These are phyloP conservation scores for Paecilomyces niveus DNA, from an alignment of 2,329 filamentous ascomycete species.

Conservation along the genomic window DNA sequence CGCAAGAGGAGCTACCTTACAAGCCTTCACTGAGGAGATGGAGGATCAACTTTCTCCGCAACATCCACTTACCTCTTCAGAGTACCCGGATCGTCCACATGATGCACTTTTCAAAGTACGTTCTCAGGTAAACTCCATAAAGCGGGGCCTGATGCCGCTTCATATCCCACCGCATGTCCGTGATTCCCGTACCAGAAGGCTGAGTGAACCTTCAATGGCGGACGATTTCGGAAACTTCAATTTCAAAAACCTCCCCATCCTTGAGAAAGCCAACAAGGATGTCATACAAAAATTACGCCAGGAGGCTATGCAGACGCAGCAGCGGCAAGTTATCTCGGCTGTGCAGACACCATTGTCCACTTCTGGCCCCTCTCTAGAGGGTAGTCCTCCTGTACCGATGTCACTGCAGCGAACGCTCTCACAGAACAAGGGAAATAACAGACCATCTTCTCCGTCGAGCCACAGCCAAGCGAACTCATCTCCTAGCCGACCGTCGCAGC, in stretches of 20 bases:
- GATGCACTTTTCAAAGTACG: conserved; percentile 87
- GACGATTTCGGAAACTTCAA: conserved; percentile 96
- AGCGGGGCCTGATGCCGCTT: conserved; percentile 86
- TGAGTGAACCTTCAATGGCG: conserved; percentile 80
- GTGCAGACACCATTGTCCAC: conserved; percentile 38
- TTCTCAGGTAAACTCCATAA: conserved; percentile 78
- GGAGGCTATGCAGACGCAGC: conserved; percentile 71
- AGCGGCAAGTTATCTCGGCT: conserved; percentile 37
- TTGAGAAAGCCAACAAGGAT: conserved; percentile 98
- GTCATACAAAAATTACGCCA: conserved; percentile 93
- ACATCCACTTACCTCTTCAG: conserved; percentile 59
- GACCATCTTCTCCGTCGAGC: conserved; percentile 80
- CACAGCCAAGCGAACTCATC: conserved; percentile 76
- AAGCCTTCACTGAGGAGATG: conserved; percentile 88
- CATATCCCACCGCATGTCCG: conserved; percentile 96
- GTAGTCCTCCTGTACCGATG: conserved; percentile 73
- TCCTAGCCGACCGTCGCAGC: conserved; percentile 75
- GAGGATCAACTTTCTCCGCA: conserved; percentile 79
- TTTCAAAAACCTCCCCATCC: conserved; percentile 93
- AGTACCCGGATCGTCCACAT: conserved; percentile 85
- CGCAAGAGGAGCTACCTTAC: conserved; percentile 78
- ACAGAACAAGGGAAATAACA: conserved; percentile 67
- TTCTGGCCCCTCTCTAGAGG: conserved; percentile 66
- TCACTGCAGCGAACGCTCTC: conserved; percentile 77
- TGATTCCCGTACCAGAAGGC: conserved; percentile 75